Evolutionary conservation across 768 basidiomycete genomes (phyloP).

Genomic region (Hericium erinaceus): DNA sequence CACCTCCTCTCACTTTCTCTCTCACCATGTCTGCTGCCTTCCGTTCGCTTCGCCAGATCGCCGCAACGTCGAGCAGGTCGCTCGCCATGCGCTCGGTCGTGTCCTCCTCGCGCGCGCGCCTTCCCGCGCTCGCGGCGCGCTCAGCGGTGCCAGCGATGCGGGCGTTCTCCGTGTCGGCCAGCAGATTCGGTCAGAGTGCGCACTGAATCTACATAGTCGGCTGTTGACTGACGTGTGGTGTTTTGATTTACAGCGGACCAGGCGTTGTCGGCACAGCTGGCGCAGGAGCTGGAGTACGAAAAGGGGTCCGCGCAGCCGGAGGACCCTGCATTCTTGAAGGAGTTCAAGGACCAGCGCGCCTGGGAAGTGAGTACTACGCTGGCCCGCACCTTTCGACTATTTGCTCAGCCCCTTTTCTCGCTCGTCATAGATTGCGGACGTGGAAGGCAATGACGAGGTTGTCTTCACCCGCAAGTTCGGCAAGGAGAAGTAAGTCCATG

Average conservation of each 20-base stretch:
- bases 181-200: constrained; percentile 36
- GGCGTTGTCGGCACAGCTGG: constrained; percentile 61
- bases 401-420: neutral
- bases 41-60: constrained; percentile 50
- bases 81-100: constrained; percentile 18
- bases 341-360: constrained; percentile 61
- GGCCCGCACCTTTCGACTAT: neutral
- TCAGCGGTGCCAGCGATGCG: constrained; percentile 16
- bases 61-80: constrained; percentile 35
- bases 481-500: constrained; percentile 66
- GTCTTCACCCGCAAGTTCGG: constrained; percentile 76
- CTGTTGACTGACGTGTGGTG: neutral
- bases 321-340: constrained; percentile 68
- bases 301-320: constrained; percentile 40
- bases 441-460: constrained; percentile 71
- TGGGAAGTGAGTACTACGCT: constrained; percentile 56
- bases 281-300: constrained; percentile 84
- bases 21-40: constrained; percentile 33
- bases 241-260: constrained; percentile 50
- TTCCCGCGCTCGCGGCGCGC: constrained; percentile 18
- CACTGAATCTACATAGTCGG: constrained; percentile 13
- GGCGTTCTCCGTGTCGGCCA: constrained; percentile 30
- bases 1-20: neutral
- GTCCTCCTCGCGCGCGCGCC: constrained; percentile 13
- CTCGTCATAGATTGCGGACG: constrained; percentile 53